Percentiles rank a stretch among this genome's conserved stretches.
Evolutionary conservation across 2,329 filamentous ascomycete genomes (phyloP).

Genomic region (Cladophialophora chaetospira): DNA sequence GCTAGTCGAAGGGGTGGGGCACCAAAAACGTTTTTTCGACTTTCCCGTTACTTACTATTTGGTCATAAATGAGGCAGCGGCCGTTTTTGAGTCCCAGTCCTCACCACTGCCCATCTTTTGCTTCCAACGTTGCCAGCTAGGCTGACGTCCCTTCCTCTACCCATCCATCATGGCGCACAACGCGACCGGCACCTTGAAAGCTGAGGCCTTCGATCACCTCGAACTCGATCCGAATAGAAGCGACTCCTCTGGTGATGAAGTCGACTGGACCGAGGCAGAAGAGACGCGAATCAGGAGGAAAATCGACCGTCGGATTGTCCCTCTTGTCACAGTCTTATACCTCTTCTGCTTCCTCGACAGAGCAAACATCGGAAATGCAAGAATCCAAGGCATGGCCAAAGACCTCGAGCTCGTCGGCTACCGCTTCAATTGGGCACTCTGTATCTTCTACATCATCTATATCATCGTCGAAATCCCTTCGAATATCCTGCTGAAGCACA

Average conservation of each 20-base stretch:
- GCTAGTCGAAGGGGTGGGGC: background rate
- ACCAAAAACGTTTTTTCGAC: background rate
- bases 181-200: constrained; percentile 9
- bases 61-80: background rate
- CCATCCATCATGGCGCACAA: constrained; percentile 2
- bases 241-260: constrained; percentile 17
- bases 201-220: constrained; percentile 14
- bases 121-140: background rate
- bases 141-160: background rate
- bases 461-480: constrained; percentile 58
- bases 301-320: constrained; percentile 28
- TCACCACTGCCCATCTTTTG: background rate
- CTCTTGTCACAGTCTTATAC: constrained; percentile 29
- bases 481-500: constrained; percentile 61
- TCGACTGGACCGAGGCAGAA: constrained; percentile 30
- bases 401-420: constrained; percentile 52
- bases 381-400: constrained; percentile 46
- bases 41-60: background rate
- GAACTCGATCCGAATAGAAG: constrained; percentile 19
- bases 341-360: constrained; percentile 30
- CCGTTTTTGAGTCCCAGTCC: background rate
- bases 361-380: constrained; percentile 29
- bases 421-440: constrained; percentile 41
- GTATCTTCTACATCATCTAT: constrained; percentile 51
- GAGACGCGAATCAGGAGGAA: constrained; percentile 28